Conservation (phyloP, 495 filamentous ascomycete genomes). For the Podospora australis region DNA sequence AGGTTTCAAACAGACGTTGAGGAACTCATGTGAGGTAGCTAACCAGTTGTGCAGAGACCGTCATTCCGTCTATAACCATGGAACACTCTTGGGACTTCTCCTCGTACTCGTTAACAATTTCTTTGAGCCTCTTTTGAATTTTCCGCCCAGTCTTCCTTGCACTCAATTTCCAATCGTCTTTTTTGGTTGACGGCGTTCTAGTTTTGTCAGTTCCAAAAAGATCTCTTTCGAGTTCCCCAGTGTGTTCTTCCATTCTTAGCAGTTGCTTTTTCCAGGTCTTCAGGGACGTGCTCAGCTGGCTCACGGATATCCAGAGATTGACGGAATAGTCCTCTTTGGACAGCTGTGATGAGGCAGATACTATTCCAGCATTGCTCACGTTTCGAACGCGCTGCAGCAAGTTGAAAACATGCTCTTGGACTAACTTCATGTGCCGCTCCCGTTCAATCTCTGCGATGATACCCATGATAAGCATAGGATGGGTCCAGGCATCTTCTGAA, state of each 20-base stretch:
- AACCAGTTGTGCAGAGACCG: slow-evolving; percentile 35
- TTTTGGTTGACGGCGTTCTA: background rate
- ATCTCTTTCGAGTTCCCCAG: background rate
- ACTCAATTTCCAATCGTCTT: background rate
- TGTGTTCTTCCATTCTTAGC: slow-evolving; percentile 4
- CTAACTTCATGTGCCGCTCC: slow-evolving; percentile 1
- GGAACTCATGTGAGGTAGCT: background rate
- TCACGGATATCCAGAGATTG: slow-evolving; percentile 7
- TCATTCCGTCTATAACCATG: slow-evolving; percentile 33
- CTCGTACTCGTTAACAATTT: slow-evolving; percentile 27
- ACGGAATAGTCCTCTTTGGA: slow-evolving; percentile 8
- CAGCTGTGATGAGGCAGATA: slow-evolving; percentile 1
- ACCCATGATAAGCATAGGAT: slow-evolving; percentile 9
- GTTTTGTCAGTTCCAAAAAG: background rate
- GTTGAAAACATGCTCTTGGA: background rate
- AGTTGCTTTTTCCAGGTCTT: slow-evolving; percentile 1
- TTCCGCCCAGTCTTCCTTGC: background rate
- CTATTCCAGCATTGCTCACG: background rate
- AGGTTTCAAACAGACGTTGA: background rate
- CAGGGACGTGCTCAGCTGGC: slow-evolving; percentile 1
- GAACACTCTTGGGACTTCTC: slow-evolving; percentile 33
- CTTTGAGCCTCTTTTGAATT: slow-evolving; percentile 5
- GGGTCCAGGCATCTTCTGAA: slow-evolving; percentile 1
- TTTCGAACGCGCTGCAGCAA: slow-evolving; percentile 1
- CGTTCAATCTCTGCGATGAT: slow-evolving; percentile 9